These are phyloP conservation scores for Vigna reflexopilosa DNA, from an alignment of 306 rosid genomes.

Conservation along the genomic window DNA sequence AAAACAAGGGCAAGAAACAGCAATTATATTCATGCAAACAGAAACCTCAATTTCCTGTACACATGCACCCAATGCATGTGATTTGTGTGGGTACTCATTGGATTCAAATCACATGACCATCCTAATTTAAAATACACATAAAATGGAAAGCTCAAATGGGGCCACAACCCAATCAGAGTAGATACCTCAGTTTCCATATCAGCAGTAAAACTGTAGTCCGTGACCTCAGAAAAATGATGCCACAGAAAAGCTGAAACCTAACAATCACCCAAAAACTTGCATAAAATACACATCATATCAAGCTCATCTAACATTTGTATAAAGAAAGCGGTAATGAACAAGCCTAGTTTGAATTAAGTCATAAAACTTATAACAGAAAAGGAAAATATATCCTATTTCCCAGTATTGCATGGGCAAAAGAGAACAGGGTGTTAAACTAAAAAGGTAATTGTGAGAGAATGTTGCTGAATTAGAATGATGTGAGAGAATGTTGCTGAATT, in stretches of 20 bases:
- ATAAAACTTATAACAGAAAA: slow-evolving; percentile 10
- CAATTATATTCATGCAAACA: not conserved
- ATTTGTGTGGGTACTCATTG: not conserved
- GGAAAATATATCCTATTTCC: not conserved
- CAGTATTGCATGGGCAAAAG: not conserved
- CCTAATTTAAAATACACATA: not conserved
- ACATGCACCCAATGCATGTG: not conserved
- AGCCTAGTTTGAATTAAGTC: slow-evolving; percentile 27
- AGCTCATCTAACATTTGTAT: slow-evolving; percentile 2
- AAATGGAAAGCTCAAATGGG: slow-evolving; percentile 1
- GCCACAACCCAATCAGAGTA: slow-evolving; percentile 24
- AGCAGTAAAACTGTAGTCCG: slow-evolving; percentile 93
- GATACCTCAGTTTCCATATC: slow-evolving; percentile 99
- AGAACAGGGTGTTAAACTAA: slow-evolving; percentile 1
- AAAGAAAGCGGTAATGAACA: slow-evolving; percentile 24
- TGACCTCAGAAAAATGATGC: slow-evolving; percentile 93
- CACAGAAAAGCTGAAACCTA: slow-evolving; percentile 97
- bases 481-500: slow-evolving; percentile 7
- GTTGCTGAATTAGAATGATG: not conserved
- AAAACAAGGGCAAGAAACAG: not conserved
- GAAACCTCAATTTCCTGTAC: not conserved
- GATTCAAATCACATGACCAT: not conserved
- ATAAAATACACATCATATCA: slow-evolving; percentile 26
- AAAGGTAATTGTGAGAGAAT: not conserved
- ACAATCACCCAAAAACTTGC: slow-evolving; percentile 42